Conservation (phyloP, 1,284 basidiomycete genomes). For the Lignosus rhinocerotis region DNA sequence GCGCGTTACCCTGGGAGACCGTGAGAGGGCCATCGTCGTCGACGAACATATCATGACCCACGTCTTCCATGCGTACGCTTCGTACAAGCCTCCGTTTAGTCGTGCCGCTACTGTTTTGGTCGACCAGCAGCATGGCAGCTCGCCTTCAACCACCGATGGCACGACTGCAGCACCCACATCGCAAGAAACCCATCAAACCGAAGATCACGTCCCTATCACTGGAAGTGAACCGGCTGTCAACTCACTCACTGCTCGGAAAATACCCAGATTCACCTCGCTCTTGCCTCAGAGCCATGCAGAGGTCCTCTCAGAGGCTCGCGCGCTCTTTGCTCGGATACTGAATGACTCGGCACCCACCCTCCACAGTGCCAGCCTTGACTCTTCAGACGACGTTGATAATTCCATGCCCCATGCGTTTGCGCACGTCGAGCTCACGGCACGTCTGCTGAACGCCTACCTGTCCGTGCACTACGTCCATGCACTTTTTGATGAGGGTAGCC, state of each 20-base stretch:
- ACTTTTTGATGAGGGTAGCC: slow-evolving; percentile 47
- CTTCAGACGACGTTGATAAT: slow-evolving; percentile 7
- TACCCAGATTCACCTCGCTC: slow-evolving; percentile 47
- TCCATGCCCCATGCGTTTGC: slow-evolving; percentile 45
- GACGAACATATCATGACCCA: slow-evolving; percentile 80
- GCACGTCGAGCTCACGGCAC: slow-evolving; percentile 58
- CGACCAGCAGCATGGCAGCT: not conserved
- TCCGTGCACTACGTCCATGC: slow-evolving; percentile 73
- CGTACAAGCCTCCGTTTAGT: slow-evolving; percentile 73
- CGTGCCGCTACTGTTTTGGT: slow-evolving; percentile 46
- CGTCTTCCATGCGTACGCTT: slow-evolving; percentile 87
- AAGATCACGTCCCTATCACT: not conserved
- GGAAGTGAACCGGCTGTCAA: too few relatives aligned
- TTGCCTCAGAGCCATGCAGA: slow-evolving; percentile 79
- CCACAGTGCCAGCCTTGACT: not conserved
- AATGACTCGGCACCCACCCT: slow-evolving; percentile 40
- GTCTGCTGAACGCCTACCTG: slow-evolving; percentile 82
- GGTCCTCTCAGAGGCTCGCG: slow-evolving; percentile 69
- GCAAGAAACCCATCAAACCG: not conserved
- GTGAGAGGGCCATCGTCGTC: slow-evolving; percentile 40
- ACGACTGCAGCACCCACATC: not conserved
- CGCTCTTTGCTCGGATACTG: slow-evolving; percentile 72
- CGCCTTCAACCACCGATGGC: not conserved
- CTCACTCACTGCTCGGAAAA: not conserved
- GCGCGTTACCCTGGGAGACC: slow-evolving; percentile 23